A percentile compares a stretch with the other conserved stretches of the same genome.
Evolutionary conservation across 495 filamentous ascomycete species (phyloP).

Genomic region (Astrothelium macrocarpum): DNA sequence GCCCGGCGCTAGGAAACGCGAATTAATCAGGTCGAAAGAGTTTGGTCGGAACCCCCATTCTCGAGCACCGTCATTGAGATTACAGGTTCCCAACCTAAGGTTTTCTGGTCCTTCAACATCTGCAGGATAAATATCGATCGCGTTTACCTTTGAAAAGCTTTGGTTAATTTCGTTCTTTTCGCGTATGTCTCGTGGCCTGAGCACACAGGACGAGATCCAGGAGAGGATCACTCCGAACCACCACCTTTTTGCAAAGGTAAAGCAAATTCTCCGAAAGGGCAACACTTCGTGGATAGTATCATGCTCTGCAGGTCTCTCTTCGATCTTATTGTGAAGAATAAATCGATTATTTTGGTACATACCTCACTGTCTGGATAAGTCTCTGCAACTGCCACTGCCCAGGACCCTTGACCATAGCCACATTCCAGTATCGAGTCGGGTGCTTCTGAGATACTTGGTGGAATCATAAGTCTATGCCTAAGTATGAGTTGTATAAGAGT

Average conservation of each 20-base stretch:
- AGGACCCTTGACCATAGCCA: conserved; percentile 49
- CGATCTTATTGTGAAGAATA: conserved; percentile 8
- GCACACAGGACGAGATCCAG: too few relatives aligned
- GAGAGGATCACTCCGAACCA: too few relatives aligned
- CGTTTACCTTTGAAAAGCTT: conserved; percentile 18
- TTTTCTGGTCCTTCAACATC: conserved; percentile 19
- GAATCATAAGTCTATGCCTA: conserved; percentile 68
- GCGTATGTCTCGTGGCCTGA: conserved; percentile 1
- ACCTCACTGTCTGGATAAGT: conserved; percentile 4
- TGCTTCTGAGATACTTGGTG: conserved; percentile 46
- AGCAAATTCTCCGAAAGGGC: too few relatives aligned
- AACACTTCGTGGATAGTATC: too few relatives aligned
- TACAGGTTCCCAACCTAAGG: conserved; percentile 18
- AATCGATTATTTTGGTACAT: not conserved
- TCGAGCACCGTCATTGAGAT: conserved; percentile 27
- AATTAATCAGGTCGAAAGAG: conserved; percentile 87
- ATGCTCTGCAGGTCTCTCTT: too few relatives aligned
- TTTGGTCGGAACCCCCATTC: conserved; percentile 31
- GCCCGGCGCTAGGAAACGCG: conserved; percentile 65
- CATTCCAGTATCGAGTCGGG: conserved; percentile 37
- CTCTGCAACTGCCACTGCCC: conserved; percentile 25
- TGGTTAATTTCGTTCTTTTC: conserved; percentile 13
- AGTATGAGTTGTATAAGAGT: conserved; percentile 62
- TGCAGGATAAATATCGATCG: conserved; percentile 23
- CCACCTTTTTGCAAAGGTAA: too few relatives aligned